Percentiles rank a stretch among this genome's conserved stretches.
These are phyloP conservation scores for Pythium folliculosum DNA, from an alignment of 352 stramenopile genomes.

Conservation along the genomic window DNA sequence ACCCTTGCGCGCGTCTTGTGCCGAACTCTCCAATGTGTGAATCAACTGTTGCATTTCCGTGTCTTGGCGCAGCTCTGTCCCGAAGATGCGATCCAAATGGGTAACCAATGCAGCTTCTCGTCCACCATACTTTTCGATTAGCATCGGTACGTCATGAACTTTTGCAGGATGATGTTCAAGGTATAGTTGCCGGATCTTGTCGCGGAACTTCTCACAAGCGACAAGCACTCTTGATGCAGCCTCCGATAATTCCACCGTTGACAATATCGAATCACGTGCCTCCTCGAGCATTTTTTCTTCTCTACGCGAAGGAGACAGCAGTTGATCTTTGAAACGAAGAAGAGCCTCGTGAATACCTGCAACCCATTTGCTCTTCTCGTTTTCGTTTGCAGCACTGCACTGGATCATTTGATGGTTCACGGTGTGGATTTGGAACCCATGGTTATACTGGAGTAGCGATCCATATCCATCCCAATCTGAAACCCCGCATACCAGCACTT, in stretches of 20 bases:
- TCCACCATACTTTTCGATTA: slow-evolving; percentile 46
- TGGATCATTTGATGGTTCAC: slow-evolving; percentile 52
- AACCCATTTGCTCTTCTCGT: slow-evolving; percentile 71
- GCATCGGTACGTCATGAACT: slow-evolving; percentile 55
- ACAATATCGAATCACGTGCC: slow-evolving; percentile 4
- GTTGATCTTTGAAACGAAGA: slow-evolving; percentile 37
- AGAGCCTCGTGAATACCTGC: slow-evolving; percentile 57
- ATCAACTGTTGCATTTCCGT: slow-evolving; percentile 36
- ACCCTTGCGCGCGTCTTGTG: background rate
- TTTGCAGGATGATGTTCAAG: slow-evolving; percentile 63
- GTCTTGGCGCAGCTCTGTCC: slow-evolving; percentile 44
- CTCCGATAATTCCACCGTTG: background rate
- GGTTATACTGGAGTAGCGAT: slow-evolving; percentile 64
- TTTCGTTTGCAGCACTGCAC: slow-evolving; percentile 60
- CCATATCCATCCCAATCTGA: slow-evolving; percentile 69
- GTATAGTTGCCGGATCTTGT: slow-evolving; percentile 52
- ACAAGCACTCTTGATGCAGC: background rate
- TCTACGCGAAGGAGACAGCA: slow-evolving; percentile 28
- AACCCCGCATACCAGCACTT: slow-evolving; percentile 40
- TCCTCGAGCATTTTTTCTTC: slow-evolving; percentile 28
- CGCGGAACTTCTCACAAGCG: background rate
- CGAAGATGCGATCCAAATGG: slow-evolving; percentile 73
- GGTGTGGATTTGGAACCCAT: slow-evolving; percentile 74
- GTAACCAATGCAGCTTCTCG: slow-evolving; percentile 56
- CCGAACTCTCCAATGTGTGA: slow-evolving; percentile 14